phyloP scores from a whole-genome alignment of 495 filamentous ascomycete species.

The Amphirosellinia nigrospora region DNA sequence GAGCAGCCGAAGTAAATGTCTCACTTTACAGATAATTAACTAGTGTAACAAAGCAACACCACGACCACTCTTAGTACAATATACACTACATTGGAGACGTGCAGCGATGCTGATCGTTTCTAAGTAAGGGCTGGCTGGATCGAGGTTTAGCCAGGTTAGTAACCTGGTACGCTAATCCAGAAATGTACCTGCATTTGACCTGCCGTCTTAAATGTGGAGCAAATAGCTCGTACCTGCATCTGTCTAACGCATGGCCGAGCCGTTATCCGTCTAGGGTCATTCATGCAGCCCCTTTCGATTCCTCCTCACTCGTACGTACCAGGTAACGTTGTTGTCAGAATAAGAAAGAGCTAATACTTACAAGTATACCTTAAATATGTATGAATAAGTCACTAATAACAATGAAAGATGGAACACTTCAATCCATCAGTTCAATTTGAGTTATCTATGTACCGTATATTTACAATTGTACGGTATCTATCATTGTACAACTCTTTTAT shows the following conservation, averaged over 20 bases:
- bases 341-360: not conserved
- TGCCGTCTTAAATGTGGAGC: conserved; percentile 8
- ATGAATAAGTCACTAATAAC: no score
- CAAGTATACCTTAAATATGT: no score
- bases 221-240: conserved; percentile 10
- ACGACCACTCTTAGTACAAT: no score
- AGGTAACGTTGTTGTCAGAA: not conserved
- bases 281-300: conserved; percentile 4
- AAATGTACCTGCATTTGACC: conserved; percentile 15
- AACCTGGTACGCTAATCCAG: not conserved
- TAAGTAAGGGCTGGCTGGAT: conserved; percentile 4
- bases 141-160: not conserved
- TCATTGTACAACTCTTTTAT: not conserved
- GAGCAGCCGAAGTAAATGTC: not conserved
- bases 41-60: not conserved
- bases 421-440: not conserved
- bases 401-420: not conserved
- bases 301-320: not conserved
- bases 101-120: conserved; percentile 2
- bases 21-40: not conserved
- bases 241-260: not conserved
- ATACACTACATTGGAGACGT: no score
- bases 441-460: not conserved
- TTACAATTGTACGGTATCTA: not conserved
- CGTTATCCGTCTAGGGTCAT: conserved; percentile 2